These are phyloP conservation scores for Vanilla planifolia DNA, from an alignment of 106 monocot genomes.

Conservation along the genomic window DNA sequence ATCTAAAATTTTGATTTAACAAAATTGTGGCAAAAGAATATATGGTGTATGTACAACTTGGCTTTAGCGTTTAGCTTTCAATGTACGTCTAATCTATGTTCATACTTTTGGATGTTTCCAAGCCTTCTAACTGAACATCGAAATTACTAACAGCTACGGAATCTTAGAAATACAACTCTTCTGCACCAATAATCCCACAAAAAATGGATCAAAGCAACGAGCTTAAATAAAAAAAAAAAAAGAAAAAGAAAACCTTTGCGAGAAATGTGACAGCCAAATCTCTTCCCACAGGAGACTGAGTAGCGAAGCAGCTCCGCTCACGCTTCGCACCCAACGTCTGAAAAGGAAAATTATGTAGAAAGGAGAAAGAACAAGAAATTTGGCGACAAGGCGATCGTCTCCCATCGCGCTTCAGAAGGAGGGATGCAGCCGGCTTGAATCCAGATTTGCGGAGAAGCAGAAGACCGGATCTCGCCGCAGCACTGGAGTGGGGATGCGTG, in stretches of 20 bases:
- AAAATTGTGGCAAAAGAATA: too few species aligned
- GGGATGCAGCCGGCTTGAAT: background rate
- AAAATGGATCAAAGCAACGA: too few species aligned
- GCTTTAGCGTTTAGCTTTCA: too few species aligned
- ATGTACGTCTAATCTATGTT: too few species aligned
- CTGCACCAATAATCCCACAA: too few species aligned
- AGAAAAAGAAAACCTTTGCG: background rate
- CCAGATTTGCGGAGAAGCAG: background rate
- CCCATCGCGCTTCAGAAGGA: background rate
- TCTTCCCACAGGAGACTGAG: background rate
- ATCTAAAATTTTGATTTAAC: too few species aligned
- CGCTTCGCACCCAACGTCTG: background rate
- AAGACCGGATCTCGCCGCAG: background rate
- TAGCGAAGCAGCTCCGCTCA: background rate
- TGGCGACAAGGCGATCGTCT: background rate
- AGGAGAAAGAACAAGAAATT: background rate
- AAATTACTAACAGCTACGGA: too few species aligned
- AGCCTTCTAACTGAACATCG: too few species aligned
- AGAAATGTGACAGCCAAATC: background rate
- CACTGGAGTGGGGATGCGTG: background rate
- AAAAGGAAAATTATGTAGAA: background rate
- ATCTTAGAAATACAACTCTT: too few species aligned
- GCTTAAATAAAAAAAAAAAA: background rate
- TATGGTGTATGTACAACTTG: too few species aligned
- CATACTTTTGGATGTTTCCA: too few species aligned